A percentile compares a stretch with the other conserved stretches of the same genome.
These are phyloP conservation scores for Euclidium syriacum DNA, from an alignment of 345 rosid genomes.

Conservation along the genomic window DNA sequence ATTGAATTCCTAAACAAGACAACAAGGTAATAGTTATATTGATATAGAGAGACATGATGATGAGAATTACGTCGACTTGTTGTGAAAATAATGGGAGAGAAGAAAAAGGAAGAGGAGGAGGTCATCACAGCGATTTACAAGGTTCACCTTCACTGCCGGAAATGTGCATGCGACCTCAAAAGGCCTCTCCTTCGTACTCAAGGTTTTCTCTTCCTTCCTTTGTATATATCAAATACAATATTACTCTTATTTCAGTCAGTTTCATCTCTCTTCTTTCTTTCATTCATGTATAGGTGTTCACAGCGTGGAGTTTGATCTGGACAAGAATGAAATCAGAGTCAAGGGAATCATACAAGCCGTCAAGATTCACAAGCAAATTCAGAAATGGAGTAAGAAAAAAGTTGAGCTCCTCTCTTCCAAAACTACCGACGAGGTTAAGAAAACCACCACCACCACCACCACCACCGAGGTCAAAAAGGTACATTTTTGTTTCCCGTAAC, in stretches of 20 bases:
- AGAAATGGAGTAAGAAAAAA: constrained; percentile 59
- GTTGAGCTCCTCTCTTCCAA: constrained; percentile 66
- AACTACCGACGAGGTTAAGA: constrained; percentile 32
- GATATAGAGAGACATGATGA: background rate
- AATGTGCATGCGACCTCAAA: constrained; percentile 62
- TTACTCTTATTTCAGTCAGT: too few relatives aligned
- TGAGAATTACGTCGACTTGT: background rate
- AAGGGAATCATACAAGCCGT: constrained; percentile 55
- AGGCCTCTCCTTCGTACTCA: constrained; percentile 53
- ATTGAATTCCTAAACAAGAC: constrained; percentile 6
- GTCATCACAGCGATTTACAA: constrained; percentile 57
- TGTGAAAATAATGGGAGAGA: constrained; percentile 33
- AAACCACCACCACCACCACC: constrained; percentile 7
- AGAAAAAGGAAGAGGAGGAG: constrained; percentile 35
- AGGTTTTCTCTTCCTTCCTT: too few relatives aligned
- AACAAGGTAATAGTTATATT: background rate
- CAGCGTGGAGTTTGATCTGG: constrained; percentile 47
- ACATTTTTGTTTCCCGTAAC: background rate
- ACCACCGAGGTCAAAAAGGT: constrained; percentile 50
- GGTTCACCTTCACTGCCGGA: constrained; percentile 75
- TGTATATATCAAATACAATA: too few relatives aligned
- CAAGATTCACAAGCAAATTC: constrained; percentile 52
- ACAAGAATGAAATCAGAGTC: constrained; percentile 69
- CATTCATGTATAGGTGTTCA: too few relatives aligned
- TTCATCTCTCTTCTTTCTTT: too few relatives aligned